Base-by-base conservation (phyloP, 106 monocot genomes). In the Posidonia australis region DNA sequence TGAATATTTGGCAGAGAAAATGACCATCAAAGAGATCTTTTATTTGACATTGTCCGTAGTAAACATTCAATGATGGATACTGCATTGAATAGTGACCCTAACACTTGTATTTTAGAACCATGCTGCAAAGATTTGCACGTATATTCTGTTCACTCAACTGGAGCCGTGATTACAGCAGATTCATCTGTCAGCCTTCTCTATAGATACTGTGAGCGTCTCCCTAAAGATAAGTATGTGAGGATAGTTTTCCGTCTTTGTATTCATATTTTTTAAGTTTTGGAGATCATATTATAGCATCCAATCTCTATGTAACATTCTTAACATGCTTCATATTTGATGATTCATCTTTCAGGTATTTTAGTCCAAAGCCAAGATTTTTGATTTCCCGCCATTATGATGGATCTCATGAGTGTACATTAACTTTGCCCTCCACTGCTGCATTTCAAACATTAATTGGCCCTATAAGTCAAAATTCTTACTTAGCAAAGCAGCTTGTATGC, bases 151-250 rank as follows among this genome's bases (percentile, higher is more conserved):
- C 70, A 82, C 31, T 90, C 87, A 48, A 96, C 96, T 63, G 96
- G 90, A 31, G 96, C 90, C 49, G 75, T 55, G n/a, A 52, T 90
- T 28, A 87, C 96, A 51, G 56, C 65, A 59, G 76, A 77, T 72
- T 84, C 86, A 30, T 82, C 87, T 73, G 62, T 90, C 56, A 63
- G 28, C 42, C 76, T 90, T 66, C 72, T 96, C 22, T 51, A 80
- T 65, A 76, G 18, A 83, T 96, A 96, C 32, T 96, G 96, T 71
- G 82, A 82, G 26, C 90, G 69, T 60, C 90, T 96, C 19, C 87
- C 90, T 21, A 84, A 53, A 70, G 87, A 96, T 77, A 80, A 80
- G 90, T 96, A 87, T n/a, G 74, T 22, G 46, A 30, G 46, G 29
- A 54, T 31, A 23, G 42, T 54, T 16, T 58, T 17, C 29, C 48